These are phyloP conservation scores for Malus asiatica DNA, from an alignment of 306 rosid species.

Conservation along the genomic window DNA sequence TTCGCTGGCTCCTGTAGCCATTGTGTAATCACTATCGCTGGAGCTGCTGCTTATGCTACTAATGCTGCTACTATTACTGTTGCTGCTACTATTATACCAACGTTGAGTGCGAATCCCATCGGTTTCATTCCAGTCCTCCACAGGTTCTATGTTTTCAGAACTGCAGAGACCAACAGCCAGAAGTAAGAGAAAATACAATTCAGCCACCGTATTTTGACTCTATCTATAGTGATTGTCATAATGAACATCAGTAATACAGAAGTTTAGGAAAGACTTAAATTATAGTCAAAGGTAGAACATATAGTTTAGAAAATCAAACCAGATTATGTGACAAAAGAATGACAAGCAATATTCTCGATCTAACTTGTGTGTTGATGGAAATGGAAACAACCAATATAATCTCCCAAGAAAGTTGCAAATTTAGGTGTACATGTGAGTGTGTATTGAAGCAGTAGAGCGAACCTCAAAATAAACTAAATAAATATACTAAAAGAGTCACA, in stretches of 20 bases:
- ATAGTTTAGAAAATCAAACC: background rate
- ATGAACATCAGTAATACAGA: background rate
- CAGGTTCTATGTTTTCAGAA: slow-evolving; percentile 60
- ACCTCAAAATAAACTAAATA: background rate
- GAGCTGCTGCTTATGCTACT: slow-evolving; percentile 90
- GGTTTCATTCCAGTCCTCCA: slow-evolving; percentile 65
- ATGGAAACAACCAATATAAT: background rate
- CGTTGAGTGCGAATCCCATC: slow-evolving; percentile 48
- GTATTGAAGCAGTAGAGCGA: background rate
- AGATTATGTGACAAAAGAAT: background rate
- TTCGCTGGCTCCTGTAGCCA: slow-evolving; percentile 63
- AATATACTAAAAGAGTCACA: background rate
- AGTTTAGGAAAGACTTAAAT: background rate
- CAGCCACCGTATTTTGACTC: slow-evolving; percentile 1
- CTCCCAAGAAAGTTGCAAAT: background rate
- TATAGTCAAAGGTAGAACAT: background rate
- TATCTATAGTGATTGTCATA: background rate
- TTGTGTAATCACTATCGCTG: slow-evolving; percentile 77
- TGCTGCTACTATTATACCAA: slow-evolving; percentile 89
- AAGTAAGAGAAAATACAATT: slow-evolving; percentile 13
- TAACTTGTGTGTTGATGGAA: background rate
- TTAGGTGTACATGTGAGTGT: background rate
- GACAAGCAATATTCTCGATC: background rate
- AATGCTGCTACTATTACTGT: slow-evolving; percentile 90
- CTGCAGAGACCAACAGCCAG: slow-evolving; percentile 47